Conservation (phyloP, 2,329 filamentous ascomycete genomes). For the Chaetomiaceae sp. region DNA sequence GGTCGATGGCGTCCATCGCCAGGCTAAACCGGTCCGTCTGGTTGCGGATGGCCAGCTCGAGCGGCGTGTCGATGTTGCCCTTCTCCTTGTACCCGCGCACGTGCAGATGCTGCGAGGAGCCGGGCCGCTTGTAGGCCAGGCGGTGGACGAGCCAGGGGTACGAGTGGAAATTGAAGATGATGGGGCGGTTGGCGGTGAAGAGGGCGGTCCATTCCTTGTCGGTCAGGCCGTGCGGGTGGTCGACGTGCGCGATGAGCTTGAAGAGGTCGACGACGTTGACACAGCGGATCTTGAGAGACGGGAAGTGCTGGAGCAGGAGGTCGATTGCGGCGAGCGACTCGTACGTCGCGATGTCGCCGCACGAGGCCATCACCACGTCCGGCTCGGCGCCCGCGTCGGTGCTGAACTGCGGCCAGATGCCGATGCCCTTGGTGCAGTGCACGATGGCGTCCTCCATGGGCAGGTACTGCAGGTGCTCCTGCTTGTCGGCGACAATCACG, state of each 20-base stretch:
- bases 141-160: conserved; percentile 77
- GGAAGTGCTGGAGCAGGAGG: conserved; percentile 63
- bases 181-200: conserved; percentile 65
- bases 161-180: conserved; percentile 81
- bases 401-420: conserved; percentile 71
- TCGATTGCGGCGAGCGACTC: conserved; percentile 71
- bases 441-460: conserved; percentile 64
- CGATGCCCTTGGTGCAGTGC: conserved; percentile 72
- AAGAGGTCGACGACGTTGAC: conserved; percentile 78
- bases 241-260: conserved; percentile 63
- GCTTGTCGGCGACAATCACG: conserved; percentile 73
- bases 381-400: conserved; percentile 64
- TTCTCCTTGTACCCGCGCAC: conserved; percentile 79
- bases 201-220: conserved; percentile 60
- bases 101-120: conserved; percentile 55
- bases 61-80: conserved; percentile 76
- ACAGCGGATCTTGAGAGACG: conserved; percentile 67
- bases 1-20: conserved; percentile 70
- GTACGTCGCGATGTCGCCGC: conserved; percentile 67
- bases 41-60: conserved; percentile 73
- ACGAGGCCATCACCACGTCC: conserved; percentile 69
- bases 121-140: conserved; percentile 68
- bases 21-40: conserved; percentile 70
- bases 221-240: conserved; percentile 68
- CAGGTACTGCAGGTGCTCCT: conserved; percentile 71